Conservation (phyloP, 1,139 yeast species). For the Suhomyces coccinellae region DNA sequence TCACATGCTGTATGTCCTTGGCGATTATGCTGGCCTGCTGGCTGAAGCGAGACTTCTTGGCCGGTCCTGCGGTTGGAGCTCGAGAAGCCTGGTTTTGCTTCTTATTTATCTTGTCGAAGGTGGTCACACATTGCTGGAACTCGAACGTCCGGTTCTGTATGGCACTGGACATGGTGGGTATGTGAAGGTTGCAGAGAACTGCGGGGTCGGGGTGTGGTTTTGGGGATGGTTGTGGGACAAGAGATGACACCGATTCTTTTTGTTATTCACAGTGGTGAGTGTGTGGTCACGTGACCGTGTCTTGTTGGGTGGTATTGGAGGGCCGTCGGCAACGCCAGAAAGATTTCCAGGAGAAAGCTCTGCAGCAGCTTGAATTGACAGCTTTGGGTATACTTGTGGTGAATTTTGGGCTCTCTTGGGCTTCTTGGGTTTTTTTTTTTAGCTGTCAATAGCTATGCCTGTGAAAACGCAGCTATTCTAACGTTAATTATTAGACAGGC, state of each 20-base stretch:
- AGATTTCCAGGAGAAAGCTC: neutral
- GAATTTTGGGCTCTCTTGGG: no score
- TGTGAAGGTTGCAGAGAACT: neutral
- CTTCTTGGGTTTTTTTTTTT: no score
- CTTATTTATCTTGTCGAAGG: slow-evolving; percentile 61
- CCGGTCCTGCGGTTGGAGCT: slow-evolving; percentile 17
- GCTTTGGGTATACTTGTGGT: no score
- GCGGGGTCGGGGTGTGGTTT: neutral
- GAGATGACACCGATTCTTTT: slow-evolving; percentile 3
- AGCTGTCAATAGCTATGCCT: no score
- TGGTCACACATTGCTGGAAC: slow-evolving; percentile 80
- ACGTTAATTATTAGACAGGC: no score
- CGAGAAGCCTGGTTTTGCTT: slow-evolving; percentile 23
- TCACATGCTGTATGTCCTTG: slow-evolving; percentile 85
- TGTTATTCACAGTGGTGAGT: slow-evolving; percentile 1
- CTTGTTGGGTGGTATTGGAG: neutral
- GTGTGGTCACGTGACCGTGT: slow-evolving; percentile 1
- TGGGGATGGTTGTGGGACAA: neutral
- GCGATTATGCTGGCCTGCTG: slow-evolving; percentile 82
- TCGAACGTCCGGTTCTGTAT: slow-evolving; percentile 82
- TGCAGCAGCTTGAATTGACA: neutral
- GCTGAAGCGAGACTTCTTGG: slow-evolving; percentile 68
- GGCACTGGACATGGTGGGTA: slow-evolving; percentile 23
- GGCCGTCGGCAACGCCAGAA: neutral
- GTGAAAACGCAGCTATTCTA: no score